Percentiles rank a stretch among this genome's conserved stretches.
Evolutionary conservation across 2,329 filamentous ascomycete species (phyloP).

Genomic region (Phyllosticta citrichinensis): DNA sequence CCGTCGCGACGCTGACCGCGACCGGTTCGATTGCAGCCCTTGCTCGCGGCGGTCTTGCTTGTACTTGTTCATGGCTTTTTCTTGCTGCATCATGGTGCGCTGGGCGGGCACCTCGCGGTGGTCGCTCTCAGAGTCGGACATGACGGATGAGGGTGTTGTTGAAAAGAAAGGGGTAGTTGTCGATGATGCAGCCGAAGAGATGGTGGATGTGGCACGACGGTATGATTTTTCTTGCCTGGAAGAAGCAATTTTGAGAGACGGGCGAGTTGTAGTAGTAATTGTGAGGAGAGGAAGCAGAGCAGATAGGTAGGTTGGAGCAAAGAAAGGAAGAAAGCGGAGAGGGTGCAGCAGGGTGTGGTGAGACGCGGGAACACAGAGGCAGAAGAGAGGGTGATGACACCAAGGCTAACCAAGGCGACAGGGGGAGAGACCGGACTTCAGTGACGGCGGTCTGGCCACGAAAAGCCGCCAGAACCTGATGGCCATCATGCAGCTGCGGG

Average conservation of each 20-base stretch:
- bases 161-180: not conserved
- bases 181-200: not conserved
- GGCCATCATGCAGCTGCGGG: not conserved
- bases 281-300: slow-evolving; percentile 3
- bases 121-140: slow-evolving; percentile 24
- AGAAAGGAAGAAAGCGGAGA: not conserved
- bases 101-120: slow-evolving; percentile 20
- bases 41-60: slow-evolving; percentile 29
- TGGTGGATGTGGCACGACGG: not conserved
- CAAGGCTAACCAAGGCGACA: not conserved
- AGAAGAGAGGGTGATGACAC: not conserved
- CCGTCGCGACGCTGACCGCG: slow-evolving; percentile 37
- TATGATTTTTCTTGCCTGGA: not conserved
- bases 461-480: not conserved
- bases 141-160: slow-evolving; percentile 13
- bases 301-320: not conserved
- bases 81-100: slow-evolving; percentile 36
- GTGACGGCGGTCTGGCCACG: not conserved
- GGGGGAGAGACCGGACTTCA: not conserved
- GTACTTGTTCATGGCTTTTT: slow-evolving; percentile 34
- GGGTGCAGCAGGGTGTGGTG: not conserved
- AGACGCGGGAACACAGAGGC: not conserved
- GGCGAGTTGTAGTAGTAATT: not conserved
- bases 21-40: slow-evolving; percentile 33
- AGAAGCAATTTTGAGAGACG: not conserved